Conservation (phyloP, 192 early-diverging fungal species). For the Anaeromyces robustus region DNA sequence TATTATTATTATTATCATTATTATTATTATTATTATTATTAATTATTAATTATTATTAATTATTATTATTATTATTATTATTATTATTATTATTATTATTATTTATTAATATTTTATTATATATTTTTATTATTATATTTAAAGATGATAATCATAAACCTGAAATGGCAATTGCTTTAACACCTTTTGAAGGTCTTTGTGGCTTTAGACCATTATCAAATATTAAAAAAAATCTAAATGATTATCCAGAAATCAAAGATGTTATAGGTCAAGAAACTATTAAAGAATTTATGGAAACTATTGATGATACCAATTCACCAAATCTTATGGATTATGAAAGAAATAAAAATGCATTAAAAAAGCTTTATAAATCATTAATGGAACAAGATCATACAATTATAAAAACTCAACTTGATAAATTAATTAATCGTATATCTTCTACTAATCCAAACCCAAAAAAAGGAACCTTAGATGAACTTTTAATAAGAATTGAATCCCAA, state of each 20-base stretch:
- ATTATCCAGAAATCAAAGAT: slow-evolving; percentile 64
- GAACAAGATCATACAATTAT: slow-evolving; percentile 23
- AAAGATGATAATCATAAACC: background rate
- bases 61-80: too few relatives aligned
- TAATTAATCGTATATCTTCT: slow-evolving; percentile 28
- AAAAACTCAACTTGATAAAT: slow-evolving; percentile 22
- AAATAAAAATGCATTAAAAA: slow-evolving; percentile 23
- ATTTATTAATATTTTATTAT: too few relatives aligned
- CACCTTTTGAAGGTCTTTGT: slow-evolving; percentile 86
- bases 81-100: too few relatives aligned
- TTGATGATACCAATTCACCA: slow-evolving; percentile 7
- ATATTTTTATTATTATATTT: background rate
- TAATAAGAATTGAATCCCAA: slow-evolving; percentile 58
- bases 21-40: too few relatives aligned
- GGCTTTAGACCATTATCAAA: slow-evolving; percentile 75
- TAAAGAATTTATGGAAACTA: slow-evolving; percentile 12
- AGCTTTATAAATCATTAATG: slow-evolving; percentile 49
- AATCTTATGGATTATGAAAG: slow-evolving; percentile 15
- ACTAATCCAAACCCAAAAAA: slow-evolving; percentile 1
- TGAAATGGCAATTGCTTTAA: slow-evolving; percentile 64
- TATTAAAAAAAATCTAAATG: slow-evolving; percentile 42
- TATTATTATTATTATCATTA: too few relatives aligned
- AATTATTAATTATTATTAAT: too few relatives aligned
- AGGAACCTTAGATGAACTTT: slow-evolving; percentile 33
- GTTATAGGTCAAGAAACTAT: slow-evolving; percentile 41